Evolutionary conservation across 176 grass and related monocot species (phyloP).

Genomic region (Metroxylon sagu): DNA sequence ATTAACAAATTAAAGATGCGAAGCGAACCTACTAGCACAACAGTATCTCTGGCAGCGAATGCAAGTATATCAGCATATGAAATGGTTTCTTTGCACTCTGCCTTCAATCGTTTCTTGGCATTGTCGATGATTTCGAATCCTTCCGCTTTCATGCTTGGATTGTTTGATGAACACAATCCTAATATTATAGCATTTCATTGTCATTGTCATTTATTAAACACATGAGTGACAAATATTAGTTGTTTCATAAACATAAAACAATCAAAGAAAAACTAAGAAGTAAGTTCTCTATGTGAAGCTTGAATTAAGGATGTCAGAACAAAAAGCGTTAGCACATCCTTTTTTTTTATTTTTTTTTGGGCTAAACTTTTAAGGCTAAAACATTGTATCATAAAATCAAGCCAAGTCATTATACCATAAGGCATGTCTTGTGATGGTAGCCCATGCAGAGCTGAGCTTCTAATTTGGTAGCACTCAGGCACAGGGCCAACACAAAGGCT

Average conservation of each 20-base stretch:
- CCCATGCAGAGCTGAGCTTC: conserved; percentile 28
- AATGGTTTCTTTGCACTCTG: conserved; percentile 29
- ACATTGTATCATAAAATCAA: too few relatives aligned
- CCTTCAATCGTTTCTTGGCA: conserved; percentile 39
- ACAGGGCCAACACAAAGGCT: not conserved
- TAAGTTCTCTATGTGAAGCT: too few relatives aligned
- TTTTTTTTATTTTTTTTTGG: too few relatives aligned
- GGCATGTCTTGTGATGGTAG: conserved; percentile 62
- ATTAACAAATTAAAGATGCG: too few relatives aligned
- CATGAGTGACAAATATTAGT: too few relatives aligned
- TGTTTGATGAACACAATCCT: conserved; percentile 39
- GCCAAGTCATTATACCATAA: not conserved
- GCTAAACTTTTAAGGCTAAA: too few relatives aligned
- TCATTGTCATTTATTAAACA: too few relatives aligned
- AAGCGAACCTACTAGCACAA: conserved; percentile 36
- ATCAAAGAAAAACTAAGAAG: too few relatives aligned
- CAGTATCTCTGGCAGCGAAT: conserved; percentile 51
- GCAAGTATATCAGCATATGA: conserved; percentile 69
- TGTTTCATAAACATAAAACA: too few relatives aligned
- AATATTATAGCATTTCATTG: too few relatives aligned
- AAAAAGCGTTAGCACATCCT: too few relatives aligned
- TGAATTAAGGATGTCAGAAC: too few relatives aligned
- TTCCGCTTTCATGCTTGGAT: conserved; percentile 23
- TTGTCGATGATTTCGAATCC: conserved; percentile 44
- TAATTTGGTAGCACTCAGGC: conserved; percentile 7